phyloP scores from a whole-genome alignment of 345 rosid genomes.

The Brassica carinata region DNA sequence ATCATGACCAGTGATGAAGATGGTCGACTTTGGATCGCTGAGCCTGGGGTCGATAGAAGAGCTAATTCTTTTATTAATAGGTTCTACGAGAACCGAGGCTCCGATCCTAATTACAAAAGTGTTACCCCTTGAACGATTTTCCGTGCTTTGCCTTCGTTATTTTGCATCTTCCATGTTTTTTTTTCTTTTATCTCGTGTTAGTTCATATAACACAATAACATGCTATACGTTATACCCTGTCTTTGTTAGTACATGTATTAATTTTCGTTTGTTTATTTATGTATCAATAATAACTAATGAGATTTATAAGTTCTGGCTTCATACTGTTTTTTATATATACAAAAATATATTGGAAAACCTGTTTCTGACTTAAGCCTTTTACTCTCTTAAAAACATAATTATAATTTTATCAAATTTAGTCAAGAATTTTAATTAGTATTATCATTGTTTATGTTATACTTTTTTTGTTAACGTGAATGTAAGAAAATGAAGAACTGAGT shows the following conservation, averaged over 20 bases:
- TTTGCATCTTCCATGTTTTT: background rate
- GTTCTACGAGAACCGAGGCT: constrained; percentile 58
- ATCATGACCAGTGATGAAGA: constrained; percentile 69
- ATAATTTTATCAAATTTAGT: background rate
- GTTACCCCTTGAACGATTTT: constrained; percentile 35
- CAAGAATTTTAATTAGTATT: background rate
- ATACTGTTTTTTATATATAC: background rate
- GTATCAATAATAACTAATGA: background rate
- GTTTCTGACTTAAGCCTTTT: background rate
- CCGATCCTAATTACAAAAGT: constrained; percentile 51
- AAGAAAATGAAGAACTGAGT: too few relatives aligned
- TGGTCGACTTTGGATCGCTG: constrained; percentile 70
- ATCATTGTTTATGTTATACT: background rate
- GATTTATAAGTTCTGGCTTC: background rate
- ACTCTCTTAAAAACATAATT: background rate
- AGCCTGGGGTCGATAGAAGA: constrained; percentile 72
- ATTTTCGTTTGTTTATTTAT: background rate
- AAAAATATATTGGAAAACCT: too few relatives aligned
- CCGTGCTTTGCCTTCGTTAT: background rate
- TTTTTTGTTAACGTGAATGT: background rate
- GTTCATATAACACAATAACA: background rate
- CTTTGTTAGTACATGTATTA: constrained; percentile 12
- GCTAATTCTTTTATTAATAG: constrained; percentile 71
- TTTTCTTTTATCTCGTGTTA: background rate
- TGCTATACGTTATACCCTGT: background rate